Conservation (phyloP, 2,329 filamentous ascomycete genomes). For the Xylariaceae sp. region DNA sequence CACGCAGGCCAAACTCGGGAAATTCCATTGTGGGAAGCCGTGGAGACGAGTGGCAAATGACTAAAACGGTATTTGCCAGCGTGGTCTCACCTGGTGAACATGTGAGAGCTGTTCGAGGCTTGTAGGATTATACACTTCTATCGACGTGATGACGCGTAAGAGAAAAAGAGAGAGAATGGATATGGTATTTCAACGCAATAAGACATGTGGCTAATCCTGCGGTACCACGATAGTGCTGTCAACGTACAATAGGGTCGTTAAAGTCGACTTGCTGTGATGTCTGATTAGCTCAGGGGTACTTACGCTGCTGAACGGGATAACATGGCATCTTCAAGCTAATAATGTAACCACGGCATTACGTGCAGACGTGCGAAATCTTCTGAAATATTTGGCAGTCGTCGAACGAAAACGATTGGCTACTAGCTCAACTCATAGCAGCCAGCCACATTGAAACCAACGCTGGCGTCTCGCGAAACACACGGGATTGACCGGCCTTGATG, state of each 20-base stretch:
- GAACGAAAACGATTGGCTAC: constrained; percentile 5
- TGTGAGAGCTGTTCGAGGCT: background rate
- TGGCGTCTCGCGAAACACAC: constrained; percentile 22
- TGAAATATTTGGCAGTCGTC: constrained; percentile 1
- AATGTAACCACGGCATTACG: constrained; percentile 22
- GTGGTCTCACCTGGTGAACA: background rate
- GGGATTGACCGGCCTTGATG: constrained; percentile 1
- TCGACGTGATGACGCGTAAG: constrained; percentile 21
- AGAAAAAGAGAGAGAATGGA: constrained; percentile 1
- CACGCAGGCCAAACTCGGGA: constrained; percentile 3
- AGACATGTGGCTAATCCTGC: constrained; percentile 22
- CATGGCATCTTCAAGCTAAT: constrained; percentile 6
- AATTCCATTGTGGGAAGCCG: background rate
- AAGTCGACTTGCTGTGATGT: background rate
- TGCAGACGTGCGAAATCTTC: constrained; percentile 18
- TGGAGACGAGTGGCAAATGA: constrained; percentile 18
- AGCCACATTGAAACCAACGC: constrained; percentile 22
- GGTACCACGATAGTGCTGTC: constrained; percentile 27
- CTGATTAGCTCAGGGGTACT: constrained; percentile 20
- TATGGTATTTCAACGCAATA: background rate
- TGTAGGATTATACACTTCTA: constrained; percentile 24
- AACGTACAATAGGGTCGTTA: constrained; percentile 25
- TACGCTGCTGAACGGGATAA: constrained; percentile 10
- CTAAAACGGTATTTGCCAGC: background rate
- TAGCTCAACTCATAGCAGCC: constrained; percentile 1